Evolutionary conservation across 371 early-diverging fungal species (phyloP), one percentile per base, ranked within the genome.

Genomic region (Capillidium rhysosporum): DNA sequence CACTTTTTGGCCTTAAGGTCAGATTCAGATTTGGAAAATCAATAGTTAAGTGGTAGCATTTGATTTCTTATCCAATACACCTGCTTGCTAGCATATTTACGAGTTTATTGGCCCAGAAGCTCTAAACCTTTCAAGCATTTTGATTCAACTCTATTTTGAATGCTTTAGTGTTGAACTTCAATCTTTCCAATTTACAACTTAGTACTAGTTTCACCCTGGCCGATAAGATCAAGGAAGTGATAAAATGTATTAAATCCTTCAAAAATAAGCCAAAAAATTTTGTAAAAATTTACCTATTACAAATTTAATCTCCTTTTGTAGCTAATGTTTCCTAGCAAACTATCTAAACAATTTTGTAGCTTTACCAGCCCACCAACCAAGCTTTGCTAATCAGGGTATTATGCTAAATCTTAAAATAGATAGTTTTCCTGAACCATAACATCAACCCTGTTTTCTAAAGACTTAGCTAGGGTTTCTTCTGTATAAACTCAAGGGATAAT

Each of bases 61-160:
- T 87, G 87, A 62, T 90, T 91, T 40, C 76, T 72, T 23, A 95
- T 88, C 94, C 94, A 95, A 12, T 74, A 64, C 0, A 88, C 75
- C 61, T 95, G 95, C 20, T 79, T 66, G 57, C 84, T 78, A 12
- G 95, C 90, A 64, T 95, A 95, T 52, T 82, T 73, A 43, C 90
- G 62, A 12, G 92, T 95, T 2, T 75, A 79, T 0, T 65, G 60
- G 59, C 90, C 93, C 92, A 95, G 91, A 0, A 65, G 65, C 44
- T 84, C 84, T 26, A 86, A 65, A 39, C 79, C 75, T 34, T 72
- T 67, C 3, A 44, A 12, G 24, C 69, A 67, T 30, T 81, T 66
- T 4, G 60, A 57, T 12, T 67, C 66, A 3, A 77, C 51, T 4
- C 72, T 75, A 10, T 48, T 23, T n/a, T 58, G 55, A 40, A 57